phyloP scores from a whole-genome alignment of 1,284 basidiomycete genomes.

The Austropuccinia psidii region DNA sequence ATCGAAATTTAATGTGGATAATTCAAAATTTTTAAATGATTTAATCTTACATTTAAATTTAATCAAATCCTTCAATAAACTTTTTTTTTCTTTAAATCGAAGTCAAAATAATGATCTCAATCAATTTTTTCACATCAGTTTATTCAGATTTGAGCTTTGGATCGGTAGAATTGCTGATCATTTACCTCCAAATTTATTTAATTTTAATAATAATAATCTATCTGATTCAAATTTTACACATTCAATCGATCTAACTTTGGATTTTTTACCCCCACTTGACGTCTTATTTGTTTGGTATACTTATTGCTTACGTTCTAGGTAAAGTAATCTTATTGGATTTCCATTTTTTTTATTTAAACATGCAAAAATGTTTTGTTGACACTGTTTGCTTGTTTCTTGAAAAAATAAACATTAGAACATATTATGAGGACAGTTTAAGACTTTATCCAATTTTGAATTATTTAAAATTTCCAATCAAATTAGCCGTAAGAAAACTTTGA shows the following conservation, averaged over 20 bases:
- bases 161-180: constrained; percentile 3
- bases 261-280: constrained; percentile 37
- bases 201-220: not conserved
- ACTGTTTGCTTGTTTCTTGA: too few species aligned
- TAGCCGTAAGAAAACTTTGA: not conserved
- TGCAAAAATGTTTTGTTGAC: too few species aligned
- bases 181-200: not conserved
- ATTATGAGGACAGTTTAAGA: constrained; percentile 10
- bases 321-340: not conserved
- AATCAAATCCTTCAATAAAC: too few species aligned
- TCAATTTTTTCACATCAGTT: not conserved
- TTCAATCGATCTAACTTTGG: not conserved
- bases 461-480: not conserved
- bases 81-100: too few species aligned
- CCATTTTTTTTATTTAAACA: not conserved
- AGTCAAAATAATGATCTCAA: too few species aligned
- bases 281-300: constrained; percentile 41
- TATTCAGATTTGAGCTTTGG: constrained; percentile 15
- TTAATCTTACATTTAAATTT: too few species aligned
- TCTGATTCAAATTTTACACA: not conserved
- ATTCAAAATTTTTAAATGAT: too few species aligned
- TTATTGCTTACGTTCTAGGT: constrained; percentile 39
- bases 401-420: not conserved
- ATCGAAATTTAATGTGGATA: too few species aligned
- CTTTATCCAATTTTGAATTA: constrained; percentile 10